Evolutionary conservation across 2,329 filamentous ascomycete genomes (phyloP), one percentile per base, ranked within the genome.

Genomic region (Tolypocladium inflatum): DNA sequence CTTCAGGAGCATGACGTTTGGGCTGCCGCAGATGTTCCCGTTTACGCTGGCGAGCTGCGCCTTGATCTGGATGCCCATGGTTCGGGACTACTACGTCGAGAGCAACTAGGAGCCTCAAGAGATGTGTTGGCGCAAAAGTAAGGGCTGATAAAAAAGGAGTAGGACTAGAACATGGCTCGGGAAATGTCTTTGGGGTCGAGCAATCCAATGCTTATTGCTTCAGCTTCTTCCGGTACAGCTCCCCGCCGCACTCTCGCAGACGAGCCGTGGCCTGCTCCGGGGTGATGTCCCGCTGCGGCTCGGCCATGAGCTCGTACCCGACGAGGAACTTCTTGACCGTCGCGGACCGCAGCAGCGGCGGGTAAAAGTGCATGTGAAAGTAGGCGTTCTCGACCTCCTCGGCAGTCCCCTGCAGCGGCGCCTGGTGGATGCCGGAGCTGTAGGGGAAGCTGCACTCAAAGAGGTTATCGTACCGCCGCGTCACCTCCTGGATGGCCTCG

Each of bases 381-480:
- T 96, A 93, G 64, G 90, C 91, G 61, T 86, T 86, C 66, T 96
- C 89, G 57, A 93, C 83, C 72, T 97, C 93, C 61, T 95, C 90
- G 1, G 84, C 80, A 0, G 84, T 88, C 26, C 90, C 91, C 33
- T 88, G 84, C 8, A 99, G 80, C 3, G 94, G 94, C 21, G 94
- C 93, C 77, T 99, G 94, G 71, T 99, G 94, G 58, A 99, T 86
- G 48, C 94, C 94, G 71, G 96, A 97, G 73, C 87, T 96, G 74
- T 99, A 99, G 0, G 94, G 94, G 68, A 99, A 99, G 67, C 85
- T 91, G 41, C 92, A 97, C 78, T 97, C 90, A 65, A 99, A 99
- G 48, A 99, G 76, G 71, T 99, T 99, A 72, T 99, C 94, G 70
- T 97, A 99, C 66, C 93, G 81, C 66, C 91, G 84, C 17, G 94